These are phyloP conservation scores for Hibiscus mutabilis DNA, from an alignment of 345 rosid species.

Conservation along the genomic window DNA sequence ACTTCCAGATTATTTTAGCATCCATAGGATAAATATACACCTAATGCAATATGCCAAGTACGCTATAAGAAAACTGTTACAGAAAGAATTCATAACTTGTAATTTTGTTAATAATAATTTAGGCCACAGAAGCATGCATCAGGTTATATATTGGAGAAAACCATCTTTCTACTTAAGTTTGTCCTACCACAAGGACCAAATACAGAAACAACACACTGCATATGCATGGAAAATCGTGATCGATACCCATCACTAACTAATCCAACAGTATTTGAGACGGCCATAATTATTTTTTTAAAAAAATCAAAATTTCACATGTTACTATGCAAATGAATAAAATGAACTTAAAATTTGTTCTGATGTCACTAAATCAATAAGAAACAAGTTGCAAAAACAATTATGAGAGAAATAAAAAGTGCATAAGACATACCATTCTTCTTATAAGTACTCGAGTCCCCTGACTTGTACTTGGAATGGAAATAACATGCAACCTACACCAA, in stretches of 20 bases:
- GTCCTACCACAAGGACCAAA: neutral
- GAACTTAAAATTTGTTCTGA: neutral
- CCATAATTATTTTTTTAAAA: neutral
- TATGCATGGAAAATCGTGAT: neutral
- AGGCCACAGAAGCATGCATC: neutral
- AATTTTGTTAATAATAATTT: neutral
- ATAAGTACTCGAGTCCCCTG: constrained; percentile 69
- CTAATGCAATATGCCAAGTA: constrained; percentile 33
- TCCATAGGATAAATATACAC: constrained; percentile 43
- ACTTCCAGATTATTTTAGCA: constrained; percentile 28
- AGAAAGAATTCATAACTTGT: neutral
- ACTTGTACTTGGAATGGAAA: constrained; percentile 71
- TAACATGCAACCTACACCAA: constrained; percentile 65
- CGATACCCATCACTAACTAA: neutral
- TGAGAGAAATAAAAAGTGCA: neutral
- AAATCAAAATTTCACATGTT: neutral
- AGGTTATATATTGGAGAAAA: neutral
- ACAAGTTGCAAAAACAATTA: neutral
- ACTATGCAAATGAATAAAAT: neutral
- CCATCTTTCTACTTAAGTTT: neutral
- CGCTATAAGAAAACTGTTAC: constrained; percentile 21
- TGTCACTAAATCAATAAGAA: neutral
- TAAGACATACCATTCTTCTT: constrained; percentile 63
- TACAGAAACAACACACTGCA: neutral
- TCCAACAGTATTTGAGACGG: neutral